Evolutionary conservation across 2,329 filamentous ascomycete genomes (phyloP).

Genomic region (Aspergillus ochraceoroseus): DNA sequence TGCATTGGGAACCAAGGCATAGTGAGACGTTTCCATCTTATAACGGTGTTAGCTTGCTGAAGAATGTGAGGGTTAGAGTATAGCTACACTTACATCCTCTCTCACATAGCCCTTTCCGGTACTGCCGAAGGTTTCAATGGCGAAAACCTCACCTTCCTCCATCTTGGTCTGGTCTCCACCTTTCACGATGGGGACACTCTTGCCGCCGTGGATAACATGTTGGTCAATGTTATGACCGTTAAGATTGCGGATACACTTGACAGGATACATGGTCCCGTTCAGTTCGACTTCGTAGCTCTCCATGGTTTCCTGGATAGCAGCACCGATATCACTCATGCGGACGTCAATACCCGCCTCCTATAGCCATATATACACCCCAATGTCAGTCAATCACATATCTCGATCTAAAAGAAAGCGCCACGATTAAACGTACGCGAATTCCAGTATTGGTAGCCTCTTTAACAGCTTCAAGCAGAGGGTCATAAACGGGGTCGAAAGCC

Average conservation of each 20-base stretch:
- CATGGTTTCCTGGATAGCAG: slow-evolving; percentile 82
- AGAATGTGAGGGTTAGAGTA: neutral
- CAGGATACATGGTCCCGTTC: slow-evolving; percentile 68
- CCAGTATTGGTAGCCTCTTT: slow-evolving; percentile 69
- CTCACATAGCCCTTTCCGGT: slow-evolving; percentile 83
- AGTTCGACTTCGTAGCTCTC: slow-evolving; percentile 88
- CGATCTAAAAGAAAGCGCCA: neutral
- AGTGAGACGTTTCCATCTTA: slow-evolving; percentile 75
- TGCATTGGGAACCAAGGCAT: slow-evolving; percentile 68
- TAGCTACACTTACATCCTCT: slow-evolving; percentile 65
- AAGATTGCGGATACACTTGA: slow-evolving; percentile 81
- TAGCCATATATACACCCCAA: slow-evolving; percentile 12
- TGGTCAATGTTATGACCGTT: slow-evolving; percentile 86
- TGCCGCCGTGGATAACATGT: slow-evolving; percentile 84
- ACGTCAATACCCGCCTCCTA: slow-evolving; percentile 87
- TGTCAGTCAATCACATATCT: neutral
- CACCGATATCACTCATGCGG: slow-evolving; percentile 78
- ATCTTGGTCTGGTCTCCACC: slow-evolving; percentile 85
- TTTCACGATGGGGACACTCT: slow-evolving; percentile 92
- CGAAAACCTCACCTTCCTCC: slow-evolving; percentile 94
- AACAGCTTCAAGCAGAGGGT: slow-evolving; percentile 61
- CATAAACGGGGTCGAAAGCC: slow-evolving; percentile 63
- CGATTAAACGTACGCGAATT: slow-evolving; percentile 51
- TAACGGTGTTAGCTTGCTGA: slow-evolving; percentile 11
- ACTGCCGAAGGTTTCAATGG: slow-evolving; percentile 92